phyloP scores from a whole-genome alignment of 2,329 filamentous ascomycete genomes.

The Celoporthe dispersa region DNA sequence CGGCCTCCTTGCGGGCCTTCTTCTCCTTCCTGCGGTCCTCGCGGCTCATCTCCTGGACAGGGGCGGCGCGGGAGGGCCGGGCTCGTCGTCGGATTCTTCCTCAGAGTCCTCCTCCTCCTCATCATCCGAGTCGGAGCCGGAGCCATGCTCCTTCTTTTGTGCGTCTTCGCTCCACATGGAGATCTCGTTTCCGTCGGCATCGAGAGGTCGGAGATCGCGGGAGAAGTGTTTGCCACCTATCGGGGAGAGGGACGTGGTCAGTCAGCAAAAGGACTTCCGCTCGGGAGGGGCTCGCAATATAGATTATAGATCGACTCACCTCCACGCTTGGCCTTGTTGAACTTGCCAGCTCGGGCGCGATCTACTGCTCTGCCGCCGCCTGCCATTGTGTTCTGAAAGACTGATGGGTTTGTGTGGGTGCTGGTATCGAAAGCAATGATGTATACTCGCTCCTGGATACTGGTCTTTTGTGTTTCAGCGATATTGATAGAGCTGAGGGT shows the following conservation, averaged over 20 bases:
- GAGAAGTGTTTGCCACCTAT: constrained; percentile 95
- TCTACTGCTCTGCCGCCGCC: constrained; percentile 54
- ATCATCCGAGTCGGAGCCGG: constrained; percentile 52
- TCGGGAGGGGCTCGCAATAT: no score
- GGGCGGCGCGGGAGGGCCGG: constrained; percentile 44
- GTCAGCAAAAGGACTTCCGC: neutral
- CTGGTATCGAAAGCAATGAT: neutral
- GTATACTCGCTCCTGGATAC: neutral
- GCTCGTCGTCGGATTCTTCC: constrained; percentile 47
- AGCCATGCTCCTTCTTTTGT: constrained; percentile 51
- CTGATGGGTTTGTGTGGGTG: neutral
- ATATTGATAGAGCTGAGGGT: neutral
- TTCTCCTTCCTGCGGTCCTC: constrained; percentile 87
- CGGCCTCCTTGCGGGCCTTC: constrained; percentile 89
- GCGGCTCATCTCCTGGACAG: constrained; percentile 64
- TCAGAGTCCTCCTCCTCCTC: constrained; percentile 57
- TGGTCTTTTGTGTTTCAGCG: neutral
- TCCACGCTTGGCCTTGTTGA: constrained; percentile 90
- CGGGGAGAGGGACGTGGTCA: constrained; percentile 27
- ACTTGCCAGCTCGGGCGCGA: constrained; percentile 89
- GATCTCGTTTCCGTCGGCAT: constrained; percentile 85
- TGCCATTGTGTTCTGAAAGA: constrained; percentile 44
- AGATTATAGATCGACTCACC: constrained; percentile 64
- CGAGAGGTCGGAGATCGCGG: constrained; percentile 83
- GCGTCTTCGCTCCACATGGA: constrained; percentile 80